Evolutionary conservation across 225 moss, liverwort and hornwort species (phyloP).

Genomic region (Straminergon stramineum): DNA sequence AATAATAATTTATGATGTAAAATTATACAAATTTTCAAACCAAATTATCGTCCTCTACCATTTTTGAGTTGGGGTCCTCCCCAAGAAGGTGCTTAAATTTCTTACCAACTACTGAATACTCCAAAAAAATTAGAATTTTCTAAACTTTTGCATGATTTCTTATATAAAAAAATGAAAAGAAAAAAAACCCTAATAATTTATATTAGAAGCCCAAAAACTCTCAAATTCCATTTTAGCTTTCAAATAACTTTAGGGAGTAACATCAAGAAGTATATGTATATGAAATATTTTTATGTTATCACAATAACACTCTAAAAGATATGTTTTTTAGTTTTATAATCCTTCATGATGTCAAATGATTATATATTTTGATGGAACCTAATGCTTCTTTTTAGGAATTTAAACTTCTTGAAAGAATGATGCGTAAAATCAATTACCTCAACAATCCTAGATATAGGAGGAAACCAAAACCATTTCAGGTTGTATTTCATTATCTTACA

Average conservation of each 20-base stretch:
- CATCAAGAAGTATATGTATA: no score
- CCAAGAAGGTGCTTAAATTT: background rate
- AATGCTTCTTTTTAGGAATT: conserved; percentile 10
- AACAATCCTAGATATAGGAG: conserved; percentile 32
- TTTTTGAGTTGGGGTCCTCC: background rate
- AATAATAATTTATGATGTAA: background rate
- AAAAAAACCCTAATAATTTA: background rate
- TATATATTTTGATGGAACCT: background rate
- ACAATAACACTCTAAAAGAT: no score
- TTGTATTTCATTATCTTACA: background rate
- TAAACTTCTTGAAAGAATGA: conserved; percentile 28
- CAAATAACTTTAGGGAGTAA: background rate
- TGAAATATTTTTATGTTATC: background rate
- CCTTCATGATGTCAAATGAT: background rate
- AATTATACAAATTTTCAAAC: background rate
- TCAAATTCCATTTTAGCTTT: background rate
- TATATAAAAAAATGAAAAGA: rapidly evolving
- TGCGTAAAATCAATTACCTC: conserved; percentile 35
- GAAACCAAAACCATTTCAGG: conserved; percentile 13
- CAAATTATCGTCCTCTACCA: background rate
- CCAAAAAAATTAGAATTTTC: rapidly evolving
- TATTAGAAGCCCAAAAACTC: background rate
- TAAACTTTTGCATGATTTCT: rapidly evolving
- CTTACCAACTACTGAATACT: background rate
- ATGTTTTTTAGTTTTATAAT: background rate